phyloP scores from a whole-genome alignment of 305 asterid genomes.

The Nicotiana rustica region DNA sequence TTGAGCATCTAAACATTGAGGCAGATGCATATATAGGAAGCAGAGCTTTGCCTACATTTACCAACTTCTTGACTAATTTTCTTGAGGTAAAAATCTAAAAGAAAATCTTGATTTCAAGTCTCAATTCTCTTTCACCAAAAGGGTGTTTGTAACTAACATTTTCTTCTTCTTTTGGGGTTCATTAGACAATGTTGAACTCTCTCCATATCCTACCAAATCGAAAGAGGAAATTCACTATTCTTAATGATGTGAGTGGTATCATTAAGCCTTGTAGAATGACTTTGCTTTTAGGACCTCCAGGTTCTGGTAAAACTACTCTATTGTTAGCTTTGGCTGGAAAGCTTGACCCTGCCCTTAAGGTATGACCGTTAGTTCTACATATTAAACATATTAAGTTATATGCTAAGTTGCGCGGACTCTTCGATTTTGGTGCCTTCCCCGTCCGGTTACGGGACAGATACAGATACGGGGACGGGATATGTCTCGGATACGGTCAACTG shows the following conservation, averaged over 20 bases:
- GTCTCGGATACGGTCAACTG: too few relatives aligned
- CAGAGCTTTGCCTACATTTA: slow-evolving; percentile 65
- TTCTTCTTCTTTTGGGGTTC: background rate
- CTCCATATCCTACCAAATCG: slow-evolving; percentile 46
- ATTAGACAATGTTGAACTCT: slow-evolving; percentile 46
- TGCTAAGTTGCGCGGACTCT: background rate
- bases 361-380: background rate
- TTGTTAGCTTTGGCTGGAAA: slow-evolving; percentile 61
- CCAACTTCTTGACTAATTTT: slow-evolving; percentile 54
- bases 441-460: too few relatives aligned
- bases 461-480: too few relatives aligned
- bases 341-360: slow-evolving; percentile 51
- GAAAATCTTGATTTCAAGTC: background rate
- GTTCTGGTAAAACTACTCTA: slow-evolving; percentile 61
- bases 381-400: background rate
- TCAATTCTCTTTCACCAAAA: background rate
- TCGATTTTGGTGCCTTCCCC: too few relatives aligned
- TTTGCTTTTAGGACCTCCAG: slow-evolving; percentile 66
- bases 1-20: slow-evolving; percentile 57
- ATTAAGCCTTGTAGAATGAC: slow-evolving; percentile 61
- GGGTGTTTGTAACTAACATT: background rate
- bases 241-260: slow-evolving; percentile 57
- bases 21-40: slow-evolving; percentile 60
- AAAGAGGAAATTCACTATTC: slow-evolving; percentile 51
- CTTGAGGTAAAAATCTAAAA: slow-evolving; percentile 52